phyloP scores from a whole-genome alignment of 2,329 filamentous ascomycete species.

The Arthrobotrys megalospora region DNA sequence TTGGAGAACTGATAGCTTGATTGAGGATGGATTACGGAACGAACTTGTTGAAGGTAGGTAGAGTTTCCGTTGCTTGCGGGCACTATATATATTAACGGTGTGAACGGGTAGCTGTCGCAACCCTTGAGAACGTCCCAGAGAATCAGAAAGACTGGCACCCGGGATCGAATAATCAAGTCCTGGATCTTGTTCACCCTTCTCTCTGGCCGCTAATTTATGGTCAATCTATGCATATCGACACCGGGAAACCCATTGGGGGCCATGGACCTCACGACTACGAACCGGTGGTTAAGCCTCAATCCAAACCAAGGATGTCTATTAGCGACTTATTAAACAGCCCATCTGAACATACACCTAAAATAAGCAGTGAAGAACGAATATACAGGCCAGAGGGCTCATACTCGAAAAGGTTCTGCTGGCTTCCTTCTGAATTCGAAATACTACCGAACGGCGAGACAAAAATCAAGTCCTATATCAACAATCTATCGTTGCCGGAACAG shows the following conservation, averaged over 20 bases:
- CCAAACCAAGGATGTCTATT: background rate
- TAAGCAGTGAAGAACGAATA: background rate
- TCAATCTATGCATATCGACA: conserved; percentile 18
- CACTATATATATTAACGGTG: background rate
- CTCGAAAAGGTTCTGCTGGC: conserved; percentile 49
- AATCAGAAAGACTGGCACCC: conserved; percentile 75
- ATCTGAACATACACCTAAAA: background rate
- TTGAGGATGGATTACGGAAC: conserved; percentile 21
- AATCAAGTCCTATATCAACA: conserved; percentile 53
- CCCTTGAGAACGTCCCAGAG: conserved; percentile 72
- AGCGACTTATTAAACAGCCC: background rate
- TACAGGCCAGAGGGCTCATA: conserved; percentile 8
- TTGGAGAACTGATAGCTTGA: conserved; percentile 37
- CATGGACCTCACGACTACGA: background rate
- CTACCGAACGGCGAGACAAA: conserved; percentile 30
- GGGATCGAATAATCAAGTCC: conserved; percentile 72
- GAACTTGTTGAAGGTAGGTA: conserved; percentile 44
- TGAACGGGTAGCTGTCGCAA: conserved; percentile 66
- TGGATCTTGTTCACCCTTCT: conserved; percentile 77
- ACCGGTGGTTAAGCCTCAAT: background rate
- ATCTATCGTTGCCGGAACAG: conserved; percentile 34
- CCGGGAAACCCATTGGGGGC: conserved; percentile 14
- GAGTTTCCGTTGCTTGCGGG: background rate
- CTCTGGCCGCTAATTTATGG: conserved; percentile 75
- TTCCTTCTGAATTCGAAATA: conserved; percentile 49